These are phyloP conservation scores for Pseudoperonospora humuli DNA, from an alignment of 352 stramenopile genomes.

Conservation along the genomic window DNA sequence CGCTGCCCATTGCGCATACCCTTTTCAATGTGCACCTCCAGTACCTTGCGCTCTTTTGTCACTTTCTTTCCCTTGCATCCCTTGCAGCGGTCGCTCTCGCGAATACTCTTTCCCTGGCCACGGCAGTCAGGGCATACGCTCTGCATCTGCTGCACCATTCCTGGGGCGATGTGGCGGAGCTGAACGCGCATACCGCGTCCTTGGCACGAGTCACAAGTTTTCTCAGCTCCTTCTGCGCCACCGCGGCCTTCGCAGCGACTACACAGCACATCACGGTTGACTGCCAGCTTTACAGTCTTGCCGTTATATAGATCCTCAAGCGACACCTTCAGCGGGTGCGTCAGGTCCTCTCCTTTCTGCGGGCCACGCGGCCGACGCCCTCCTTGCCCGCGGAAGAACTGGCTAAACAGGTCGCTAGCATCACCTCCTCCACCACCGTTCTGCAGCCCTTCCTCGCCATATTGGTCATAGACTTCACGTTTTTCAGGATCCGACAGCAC, in stretches of 20 bases:
- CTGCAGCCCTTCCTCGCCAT: constrained; percentile 97
- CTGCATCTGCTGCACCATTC: constrained; percentile 98
- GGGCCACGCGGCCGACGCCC: constrained; percentile 68
- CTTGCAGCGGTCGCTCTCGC: constrained; percentile 91
- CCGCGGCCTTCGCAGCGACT: constrained; percentile 79
- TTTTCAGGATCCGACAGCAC: constrained; percentile 93
- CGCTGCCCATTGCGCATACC: constrained; percentile 96
- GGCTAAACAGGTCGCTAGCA: constrained; percentile 92
- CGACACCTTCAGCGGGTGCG: constrained; percentile 93
- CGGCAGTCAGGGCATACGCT: constrained; percentile 90
- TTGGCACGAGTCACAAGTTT: constrained; percentile 91
- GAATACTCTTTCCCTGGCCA: constrained; percentile 92
- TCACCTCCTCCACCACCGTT: constrained; percentile 69
- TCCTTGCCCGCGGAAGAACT: constrained; percentile 92
- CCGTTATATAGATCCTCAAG: constrained; percentile 99
- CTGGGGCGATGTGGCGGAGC: constrained; percentile 94
- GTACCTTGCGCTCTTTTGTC: constrained; percentile 95
- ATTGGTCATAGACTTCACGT: constrained; percentile 89
- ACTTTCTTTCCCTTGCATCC: constrained; percentile 91
- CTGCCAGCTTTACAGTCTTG: constrained; percentile 96
- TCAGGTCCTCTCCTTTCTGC: constrained; percentile 94
- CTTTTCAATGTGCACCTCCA: constrained; percentile 98
- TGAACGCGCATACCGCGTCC: constrained; percentile 93
- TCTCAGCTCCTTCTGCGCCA: constrained; percentile 90
- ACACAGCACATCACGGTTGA: constrained; percentile 93